Conservation (phyloP, 1,284 basidiomycete genomes). For the Peniophora sp. region DNA sequence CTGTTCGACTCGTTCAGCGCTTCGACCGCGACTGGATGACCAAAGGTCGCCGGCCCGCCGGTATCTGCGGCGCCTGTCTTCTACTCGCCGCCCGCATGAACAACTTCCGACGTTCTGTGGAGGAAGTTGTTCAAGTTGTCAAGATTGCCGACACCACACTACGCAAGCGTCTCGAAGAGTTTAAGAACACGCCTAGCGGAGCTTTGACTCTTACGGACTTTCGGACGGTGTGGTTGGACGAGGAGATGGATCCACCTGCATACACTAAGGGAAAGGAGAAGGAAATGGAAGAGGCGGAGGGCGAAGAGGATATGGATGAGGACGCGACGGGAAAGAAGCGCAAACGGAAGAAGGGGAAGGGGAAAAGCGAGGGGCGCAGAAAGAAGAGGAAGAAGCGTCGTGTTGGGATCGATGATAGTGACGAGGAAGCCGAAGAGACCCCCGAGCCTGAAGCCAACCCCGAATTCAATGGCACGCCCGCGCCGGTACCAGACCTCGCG, state of each 20-base stretch:
- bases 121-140: constrained; percentile 97
- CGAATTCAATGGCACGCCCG: constrained; percentile 4
- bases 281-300: constrained; percentile 52
- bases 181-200: constrained; percentile 84
- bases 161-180: constrained; percentile 93
- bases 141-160: constrained; percentile 96
- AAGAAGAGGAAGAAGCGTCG: constrained; percentile 27
- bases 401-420: constrained; percentile 23
- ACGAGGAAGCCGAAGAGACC: constrained; percentile 26
- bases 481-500: constrained; percentile 8
- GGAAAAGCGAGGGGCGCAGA: constrained; percentile 26
- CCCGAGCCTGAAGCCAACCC: neutral
- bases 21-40: constrained; percentile 99
- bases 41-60: constrained; percentile 89
- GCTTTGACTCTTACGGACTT: constrained; percentile 88
- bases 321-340: constrained; percentile 19
- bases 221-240: constrained; percentile 85
- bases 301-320: constrained; percentile 25
- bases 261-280: constrained; percentile 71
- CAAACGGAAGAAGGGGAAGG: constrained; percentile 22
- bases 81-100: constrained; percentile 98
- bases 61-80: constrained; percentile 94
- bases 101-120: constrained; percentile 87
- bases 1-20: constrained; percentile 87
- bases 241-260: constrained; percentile 86